Evolutionary conservation across 495 filamentous ascomycete species (phyloP).

Genomic region (Trichoderma parareesei): DNA sequence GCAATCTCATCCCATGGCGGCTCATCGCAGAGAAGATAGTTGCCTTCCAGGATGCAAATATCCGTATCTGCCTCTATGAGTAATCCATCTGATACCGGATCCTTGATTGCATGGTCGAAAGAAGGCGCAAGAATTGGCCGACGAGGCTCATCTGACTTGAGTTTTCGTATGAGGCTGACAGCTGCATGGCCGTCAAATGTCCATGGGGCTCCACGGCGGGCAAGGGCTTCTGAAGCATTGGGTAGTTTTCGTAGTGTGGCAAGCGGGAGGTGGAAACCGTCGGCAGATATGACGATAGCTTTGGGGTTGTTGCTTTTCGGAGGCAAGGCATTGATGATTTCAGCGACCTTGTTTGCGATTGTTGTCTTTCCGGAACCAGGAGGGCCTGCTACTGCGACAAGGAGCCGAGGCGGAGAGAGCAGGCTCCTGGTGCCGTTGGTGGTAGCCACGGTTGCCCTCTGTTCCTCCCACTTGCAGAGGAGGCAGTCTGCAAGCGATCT

Average conservation of each 20-base stretch:
- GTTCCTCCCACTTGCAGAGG: constrained; percentile 1
- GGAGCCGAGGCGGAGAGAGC: background rate
- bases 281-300: constrained; percentile 13
- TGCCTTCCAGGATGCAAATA: constrained; percentile 15
- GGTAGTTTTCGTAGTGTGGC: constrained; percentile 26
- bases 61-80: constrained; percentile 6
- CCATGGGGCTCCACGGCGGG: constrained; percentile 34
- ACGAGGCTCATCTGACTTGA: background rate
- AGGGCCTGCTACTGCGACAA: constrained; percentile 35
- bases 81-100: constrained; percentile 13
- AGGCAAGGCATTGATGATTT: constrained; percentile 26
- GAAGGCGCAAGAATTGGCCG: constrained; percentile 12
- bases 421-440: background rate
- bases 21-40: constrained; percentile 14
- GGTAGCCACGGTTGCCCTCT: background rate
- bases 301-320: background rate
- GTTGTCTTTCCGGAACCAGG: constrained; percentile 45
- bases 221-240: constrained; percentile 26
- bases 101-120: constrained; percentile 17
- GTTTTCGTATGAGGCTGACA: constrained; percentile 18
- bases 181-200: constrained; percentile 31
- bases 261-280: constrained; percentile 34
- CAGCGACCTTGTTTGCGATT: constrained; percentile 26
- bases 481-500: background rate
- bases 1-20: constrained; percentile 15